These are phyloP conservation scores for Cyberlindnera mycetangii DNA, from an alignment of 805 yeast species.

Conservation along the genomic window DNA sequence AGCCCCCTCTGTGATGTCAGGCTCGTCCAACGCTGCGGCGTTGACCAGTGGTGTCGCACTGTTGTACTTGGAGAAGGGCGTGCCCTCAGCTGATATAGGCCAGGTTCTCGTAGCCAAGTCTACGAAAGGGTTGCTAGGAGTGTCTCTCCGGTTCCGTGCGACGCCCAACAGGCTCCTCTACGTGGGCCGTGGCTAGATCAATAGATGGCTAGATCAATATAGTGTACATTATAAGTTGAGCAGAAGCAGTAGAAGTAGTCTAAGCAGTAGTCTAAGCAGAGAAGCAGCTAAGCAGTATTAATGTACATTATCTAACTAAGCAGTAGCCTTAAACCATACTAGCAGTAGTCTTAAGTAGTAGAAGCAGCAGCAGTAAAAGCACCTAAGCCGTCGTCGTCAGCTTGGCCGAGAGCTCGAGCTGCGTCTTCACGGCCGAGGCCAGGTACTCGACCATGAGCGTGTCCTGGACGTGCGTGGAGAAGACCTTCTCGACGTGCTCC, in stretches of 20 bases:
- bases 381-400: slow-evolving; percentile 55
- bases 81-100: slow-evolving; percentile 40
- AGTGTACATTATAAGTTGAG: not conserved
- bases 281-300: too few relatives aligned
- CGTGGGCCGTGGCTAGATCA: slow-evolving; percentile 5
- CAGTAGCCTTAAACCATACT: too few relatives aligned
- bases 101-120: slow-evolving; percentile 40
- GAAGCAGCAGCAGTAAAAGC: too few relatives aligned
- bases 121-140: slow-evolving; percentile 26
- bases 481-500: slow-evolving; percentile 53
- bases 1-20: slow-evolving; percentile 42
- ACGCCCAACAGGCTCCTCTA: slow-evolving; percentile 14
- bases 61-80: slow-evolving; percentile 50
- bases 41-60: slow-evolving; percentile 63
- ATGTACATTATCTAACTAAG: slow-evolving; percentile 1
- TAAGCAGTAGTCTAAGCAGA: too few relatives aligned
- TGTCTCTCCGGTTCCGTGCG: not conserved
- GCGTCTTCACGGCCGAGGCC: slow-evolving; percentile 81
- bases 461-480: slow-evolving; percentile 75
- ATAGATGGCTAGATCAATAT: not conserved
- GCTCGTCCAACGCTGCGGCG: slow-evolving; percentile 82
- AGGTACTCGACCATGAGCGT: slow-evolving; percentile 77
- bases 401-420: slow-evolving; percentile 74
- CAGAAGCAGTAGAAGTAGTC: too few relatives aligned
- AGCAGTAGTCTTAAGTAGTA: too few relatives aligned